phyloP scores from a whole-genome alignment of 106 monocot genomes.

The Xerophyta viscosa region DNA sequence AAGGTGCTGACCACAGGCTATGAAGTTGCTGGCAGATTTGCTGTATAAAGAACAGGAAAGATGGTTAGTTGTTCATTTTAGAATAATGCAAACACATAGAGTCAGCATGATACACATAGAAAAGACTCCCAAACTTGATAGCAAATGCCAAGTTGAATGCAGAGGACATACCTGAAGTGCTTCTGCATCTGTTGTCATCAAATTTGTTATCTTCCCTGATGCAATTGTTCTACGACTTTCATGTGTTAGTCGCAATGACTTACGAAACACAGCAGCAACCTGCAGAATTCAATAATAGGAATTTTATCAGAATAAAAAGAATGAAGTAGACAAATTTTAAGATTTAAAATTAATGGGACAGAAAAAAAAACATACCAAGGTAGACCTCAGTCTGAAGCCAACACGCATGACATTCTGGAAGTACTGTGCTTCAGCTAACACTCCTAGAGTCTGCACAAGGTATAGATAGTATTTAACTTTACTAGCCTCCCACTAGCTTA shows the following conservation, averaged over 20 bases:
- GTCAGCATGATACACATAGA: too few relatives aligned
- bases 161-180: constrained; percentile 56
- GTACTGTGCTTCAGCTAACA: constrained; percentile 90
- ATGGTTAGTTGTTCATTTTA: too few relatives aligned
- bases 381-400: constrained; percentile 87
- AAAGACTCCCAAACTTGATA: too few relatives aligned
- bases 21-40: constrained; percentile 98
- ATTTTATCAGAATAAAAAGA: constrained; percentile 1
- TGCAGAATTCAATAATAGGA: constrained; percentile 9
- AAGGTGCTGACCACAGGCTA: constrained; percentile 97
- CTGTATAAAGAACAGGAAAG: constrained; percentile 30
- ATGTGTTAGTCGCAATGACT: constrained; percentile 84
- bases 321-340: background rate
- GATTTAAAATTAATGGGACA: background rate
- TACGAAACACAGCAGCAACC: constrained; percentile 98
- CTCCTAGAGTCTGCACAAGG: constrained; percentile 63
- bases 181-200: constrained; percentile 98
- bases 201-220: constrained; percentile 96
- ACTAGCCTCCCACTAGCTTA: too few relatives aligned
- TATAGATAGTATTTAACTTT: too few relatives aligned
- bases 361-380: constrained; percentile 52
- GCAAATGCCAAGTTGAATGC: too few relatives aligned
- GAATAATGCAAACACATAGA: too few relatives aligned
- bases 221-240: constrained; percentile 76
- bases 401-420: constrained; percentile 99